Conservation (phyloP, 352 stramenopile species). For the Elongisporangium prolatum region DNA sequence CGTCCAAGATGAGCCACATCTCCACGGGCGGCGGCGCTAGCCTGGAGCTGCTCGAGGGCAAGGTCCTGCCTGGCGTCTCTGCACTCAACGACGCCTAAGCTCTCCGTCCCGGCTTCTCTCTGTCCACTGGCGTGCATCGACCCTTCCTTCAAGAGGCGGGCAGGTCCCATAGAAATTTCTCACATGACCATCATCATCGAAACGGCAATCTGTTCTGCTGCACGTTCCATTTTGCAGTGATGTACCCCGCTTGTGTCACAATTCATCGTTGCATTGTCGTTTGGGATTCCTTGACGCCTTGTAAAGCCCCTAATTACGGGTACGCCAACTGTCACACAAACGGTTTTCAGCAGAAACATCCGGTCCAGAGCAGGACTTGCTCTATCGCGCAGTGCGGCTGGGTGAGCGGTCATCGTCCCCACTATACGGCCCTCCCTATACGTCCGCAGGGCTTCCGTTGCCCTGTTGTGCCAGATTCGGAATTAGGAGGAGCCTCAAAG, state of each 20-base stretch:
- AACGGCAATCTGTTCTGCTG: background rate
- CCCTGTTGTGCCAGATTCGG: background rate
- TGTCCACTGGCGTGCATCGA: background rate
- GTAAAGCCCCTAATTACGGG: background rate
- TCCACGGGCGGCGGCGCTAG: conserved; percentile 98
- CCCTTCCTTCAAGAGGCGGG: background rate
- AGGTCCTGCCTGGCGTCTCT: conserved; percentile 96
- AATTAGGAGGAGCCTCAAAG: background rate
- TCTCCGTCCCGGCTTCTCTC: background rate
- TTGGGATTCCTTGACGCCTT: background rate
- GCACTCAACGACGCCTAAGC: conserved; percentile 75
- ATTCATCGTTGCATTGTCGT: background rate
- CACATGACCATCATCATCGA: background rate
- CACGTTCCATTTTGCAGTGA: background rate
- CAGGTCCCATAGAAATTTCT: background rate
- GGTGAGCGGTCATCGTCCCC: background rate
- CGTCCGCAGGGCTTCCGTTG: background rate
- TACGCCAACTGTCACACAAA: background rate
- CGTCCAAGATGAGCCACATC: conserved; percentile 95
- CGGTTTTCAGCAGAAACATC: background rate
- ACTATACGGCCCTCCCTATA: background rate
- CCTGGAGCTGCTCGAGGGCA: conserved; percentile 98
- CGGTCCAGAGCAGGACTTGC: background rate
- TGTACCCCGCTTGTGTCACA: background rate
- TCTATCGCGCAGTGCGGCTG: background rate